Conservation (phyloP, 2,329 filamentous ascomycete genomes). For the Aspergillus nomiae region DNA sequence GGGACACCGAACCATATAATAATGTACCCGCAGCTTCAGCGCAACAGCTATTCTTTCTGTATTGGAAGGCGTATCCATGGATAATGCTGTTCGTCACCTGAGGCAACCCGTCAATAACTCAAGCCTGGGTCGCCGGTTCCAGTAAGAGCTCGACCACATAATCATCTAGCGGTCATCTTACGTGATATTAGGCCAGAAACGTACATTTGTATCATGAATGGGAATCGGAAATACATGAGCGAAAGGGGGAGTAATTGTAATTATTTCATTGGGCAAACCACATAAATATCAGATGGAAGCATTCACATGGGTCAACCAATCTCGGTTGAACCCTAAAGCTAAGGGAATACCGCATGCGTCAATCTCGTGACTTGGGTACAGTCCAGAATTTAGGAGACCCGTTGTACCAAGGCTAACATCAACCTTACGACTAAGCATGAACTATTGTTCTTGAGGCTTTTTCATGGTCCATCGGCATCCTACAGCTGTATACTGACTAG, state of each 20-base stretch:
- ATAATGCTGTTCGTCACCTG: not conserved
- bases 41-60: not conserved
- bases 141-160: not conserved
- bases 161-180: not conserved
- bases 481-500: too few relatives aligned
- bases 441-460: too few relatives aligned
- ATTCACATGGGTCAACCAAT: too few relatives aligned
- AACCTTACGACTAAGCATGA: too few relatives aligned
- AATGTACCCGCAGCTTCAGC: not conserved
- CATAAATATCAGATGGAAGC: too few relatives aligned
- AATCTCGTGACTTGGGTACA: too few relatives aligned
- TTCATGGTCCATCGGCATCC: too few relatives aligned
- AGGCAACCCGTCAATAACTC: not conserved
- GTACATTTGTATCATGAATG: not conserved
- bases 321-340: too few relatives aligned
- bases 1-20: not conserved
- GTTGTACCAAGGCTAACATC: too few relatives aligned
- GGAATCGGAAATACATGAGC: not conserved
- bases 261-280: too few relatives aligned
- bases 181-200: not conserved
- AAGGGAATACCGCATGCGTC: too few relatives aligned
- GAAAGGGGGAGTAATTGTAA: not conserved
- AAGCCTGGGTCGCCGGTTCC: not conserved
- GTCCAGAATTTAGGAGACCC: too few relatives aligned
- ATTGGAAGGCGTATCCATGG: not conserved